phyloP scores from a whole-genome alignment of 345 rosid genomes.

The Kernera saxatilis region DNA sequence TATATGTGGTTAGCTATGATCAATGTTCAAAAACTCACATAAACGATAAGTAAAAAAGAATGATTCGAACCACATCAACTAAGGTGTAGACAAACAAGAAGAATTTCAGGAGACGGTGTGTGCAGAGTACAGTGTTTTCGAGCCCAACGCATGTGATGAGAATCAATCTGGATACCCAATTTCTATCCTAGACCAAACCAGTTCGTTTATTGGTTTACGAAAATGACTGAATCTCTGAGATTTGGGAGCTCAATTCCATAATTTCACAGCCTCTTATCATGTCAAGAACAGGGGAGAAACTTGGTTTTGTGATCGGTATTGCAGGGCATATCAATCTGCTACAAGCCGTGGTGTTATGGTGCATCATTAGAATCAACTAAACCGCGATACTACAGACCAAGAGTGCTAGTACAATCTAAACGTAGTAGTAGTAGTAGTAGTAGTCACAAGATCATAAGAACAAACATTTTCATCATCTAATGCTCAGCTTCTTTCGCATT shows the following conservation, averaged over 20 bases:
- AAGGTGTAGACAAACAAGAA: too few species aligned
- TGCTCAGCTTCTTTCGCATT: slow-evolving; percentile 28
- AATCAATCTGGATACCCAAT: too few species aligned
- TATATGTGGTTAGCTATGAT: background rate
- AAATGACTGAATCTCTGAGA: background rate
- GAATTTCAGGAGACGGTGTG: background rate
- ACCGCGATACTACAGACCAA: slow-evolving; percentile 5
- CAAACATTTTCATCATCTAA: slow-evolving; percentile 5
- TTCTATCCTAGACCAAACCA: background rate
- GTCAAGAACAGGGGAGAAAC: background rate
- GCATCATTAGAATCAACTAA: slow-evolving; percentile 12
- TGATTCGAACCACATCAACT: too few species aligned
- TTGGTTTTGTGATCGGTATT: background rate
- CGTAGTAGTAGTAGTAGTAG: background rate
- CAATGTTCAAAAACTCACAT: background rate
- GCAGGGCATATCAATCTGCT: background rate
- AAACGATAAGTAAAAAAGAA: too few species aligned
- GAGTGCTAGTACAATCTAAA: slow-evolving; percentile 12
- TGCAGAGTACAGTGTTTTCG: background rate
- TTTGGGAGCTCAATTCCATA: background rate
- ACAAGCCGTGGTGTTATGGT: background rate
- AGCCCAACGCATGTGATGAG: too few species aligned
- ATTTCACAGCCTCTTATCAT: background rate
- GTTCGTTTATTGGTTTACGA: background rate
- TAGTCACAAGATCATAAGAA: slow-evolving; percentile 3